These are phyloP conservation scores for Kwoniella shivajii DNA, from an alignment of 1,284 basidiomycete species.

Conservation along the genomic window DNA sequence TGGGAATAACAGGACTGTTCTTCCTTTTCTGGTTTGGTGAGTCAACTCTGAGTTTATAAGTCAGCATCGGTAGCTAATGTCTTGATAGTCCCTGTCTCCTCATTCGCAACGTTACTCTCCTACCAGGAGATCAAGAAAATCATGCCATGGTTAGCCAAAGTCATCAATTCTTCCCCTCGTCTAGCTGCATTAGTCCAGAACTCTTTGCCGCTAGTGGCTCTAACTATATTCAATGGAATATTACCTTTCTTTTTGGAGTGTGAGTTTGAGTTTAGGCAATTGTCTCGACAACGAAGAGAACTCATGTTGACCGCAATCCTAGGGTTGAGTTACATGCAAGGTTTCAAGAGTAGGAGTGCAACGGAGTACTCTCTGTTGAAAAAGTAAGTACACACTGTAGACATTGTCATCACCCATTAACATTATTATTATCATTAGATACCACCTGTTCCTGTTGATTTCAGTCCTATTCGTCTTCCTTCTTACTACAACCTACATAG, in stretches of 20 bases:
- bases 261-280: constrained; percentile 39
- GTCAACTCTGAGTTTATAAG: constrained; percentile 9
- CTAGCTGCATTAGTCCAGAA: constrained; percentile 88
- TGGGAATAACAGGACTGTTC: constrained; percentile 67
- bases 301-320: constrained; percentile 3
- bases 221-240: constrained; percentile 86
- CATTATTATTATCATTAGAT: constrained; percentile 58
- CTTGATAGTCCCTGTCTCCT: constrained; percentile 70
- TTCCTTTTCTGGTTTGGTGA: constrained; percentile 75
- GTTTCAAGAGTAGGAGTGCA: constrained; percentile 83
- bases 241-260: constrained; percentile 89
- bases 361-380: constrained; percentile 90
- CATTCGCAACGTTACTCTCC: constrained; percentile 79
- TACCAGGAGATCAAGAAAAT: constrained; percentile 89
- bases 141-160: constrained; percentile 73
- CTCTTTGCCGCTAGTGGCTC: constrained; percentile 83
- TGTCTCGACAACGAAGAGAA: neutral
- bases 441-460: constrained; percentile 89
- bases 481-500: constrained; percentile 84
- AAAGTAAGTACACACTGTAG: constrained; percentile 63
- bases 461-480: constrained; percentile 97
- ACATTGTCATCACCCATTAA: neutral
- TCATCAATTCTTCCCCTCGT: constrained; percentile 78
- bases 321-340: constrained; percentile 86
- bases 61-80: neutral